These are phyloP conservation scores for Bjerkandera adusta DNA, from an alignment of 1,284 basidiomycete genomes.

Conservation along the genomic window DNA sequence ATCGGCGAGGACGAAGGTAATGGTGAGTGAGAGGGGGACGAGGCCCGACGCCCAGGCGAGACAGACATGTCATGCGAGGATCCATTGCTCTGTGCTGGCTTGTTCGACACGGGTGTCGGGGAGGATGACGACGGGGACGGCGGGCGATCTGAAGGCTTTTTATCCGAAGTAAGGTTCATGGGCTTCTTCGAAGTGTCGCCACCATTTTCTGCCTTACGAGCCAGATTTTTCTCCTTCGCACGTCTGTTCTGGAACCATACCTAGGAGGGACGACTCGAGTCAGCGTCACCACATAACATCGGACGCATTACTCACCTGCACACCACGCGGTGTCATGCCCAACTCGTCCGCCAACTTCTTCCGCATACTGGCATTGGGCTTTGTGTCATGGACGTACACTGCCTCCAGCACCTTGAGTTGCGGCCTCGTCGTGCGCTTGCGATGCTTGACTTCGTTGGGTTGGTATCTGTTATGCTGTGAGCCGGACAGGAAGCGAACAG, in stretches of 20 bases:
- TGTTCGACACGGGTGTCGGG: neutral
- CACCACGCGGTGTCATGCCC: conserved; percentile 88
- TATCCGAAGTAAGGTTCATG: neutral
- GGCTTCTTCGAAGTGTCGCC: neutral
- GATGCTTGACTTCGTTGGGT: conserved; percentile 88
- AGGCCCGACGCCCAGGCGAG: too few species aligned
- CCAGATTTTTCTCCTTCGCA: conserved; percentile 13
- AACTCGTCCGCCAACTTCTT: conserved; percentile 79
- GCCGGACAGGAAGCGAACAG: neutral
- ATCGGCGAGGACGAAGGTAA: too few species aligned
- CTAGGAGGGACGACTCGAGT: conserved; percentile 1
- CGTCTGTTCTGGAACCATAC: conserved; percentile 14
- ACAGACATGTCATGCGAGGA: too few species aligned
- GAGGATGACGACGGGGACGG: neutral
- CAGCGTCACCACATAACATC: neutral
- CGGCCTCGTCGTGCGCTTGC: conserved; percentile 78
- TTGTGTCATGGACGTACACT: conserved; percentile 83
- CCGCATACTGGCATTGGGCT: conserved; percentile 81
- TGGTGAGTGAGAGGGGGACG: too few species aligned
- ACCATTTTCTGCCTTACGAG: conserved; percentile 1
- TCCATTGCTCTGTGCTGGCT: too few species aligned
- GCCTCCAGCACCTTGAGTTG: conserved; percentile 87
- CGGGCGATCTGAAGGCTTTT: neutral
- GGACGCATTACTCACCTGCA: conserved; percentile 72
- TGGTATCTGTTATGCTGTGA: conserved; percentile 43